These are phyloP conservation scores for Colletotrichum sp. DNA, from an alignment of 2,329 filamentous ascomycete species.

Conservation along the genomic window DNA sequence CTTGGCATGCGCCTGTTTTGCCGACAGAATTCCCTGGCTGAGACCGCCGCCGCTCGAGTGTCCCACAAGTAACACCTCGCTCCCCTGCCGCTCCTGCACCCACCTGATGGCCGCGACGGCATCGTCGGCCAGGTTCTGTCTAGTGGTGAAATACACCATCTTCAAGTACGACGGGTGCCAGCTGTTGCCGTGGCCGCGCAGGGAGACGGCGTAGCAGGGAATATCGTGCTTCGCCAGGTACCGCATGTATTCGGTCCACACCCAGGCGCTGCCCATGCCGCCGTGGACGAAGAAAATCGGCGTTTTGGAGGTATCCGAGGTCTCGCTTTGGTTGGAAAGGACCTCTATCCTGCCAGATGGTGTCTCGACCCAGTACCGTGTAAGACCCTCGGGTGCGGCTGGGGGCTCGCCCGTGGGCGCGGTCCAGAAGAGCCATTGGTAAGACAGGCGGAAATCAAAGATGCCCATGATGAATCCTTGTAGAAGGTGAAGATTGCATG, in stretches of 20 bases:
- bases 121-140: constrained; percentile 47
- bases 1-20: constrained; percentile 41
- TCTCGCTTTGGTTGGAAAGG: constrained; percentile 42
- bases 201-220: constrained; percentile 56
- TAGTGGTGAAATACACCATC: constrained; percentile 52
- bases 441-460: constrained; percentile 34
- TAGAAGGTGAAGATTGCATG: not conserved
- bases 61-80: constrained; percentile 48
- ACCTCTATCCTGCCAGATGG: constrained; percentile 53
- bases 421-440: constrained; percentile 34
- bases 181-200: constrained; percentile 57
- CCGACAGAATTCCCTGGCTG: constrained; percentile 51
- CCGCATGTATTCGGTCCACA: constrained; percentile 57
- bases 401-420: constrained; percentile 26
- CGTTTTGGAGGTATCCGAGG: constrained; percentile 19
- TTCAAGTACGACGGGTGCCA: constrained; percentile 53
- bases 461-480: constrained; percentile 1
- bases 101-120: constrained; percentile 45
- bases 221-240: constrained; percentile 49
- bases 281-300: constrained; percentile 59
- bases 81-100: constrained; percentile 34
- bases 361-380: constrained; percentile 48
- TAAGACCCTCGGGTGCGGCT: constrained; percentile 43
- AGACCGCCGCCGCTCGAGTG: constrained; percentile 59
- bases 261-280: constrained; percentile 57